Evolutionary conservation across 108 stramenopile genomes (phyloP).

Genomic region (Cylindrotheca fusiformis): DNA sequence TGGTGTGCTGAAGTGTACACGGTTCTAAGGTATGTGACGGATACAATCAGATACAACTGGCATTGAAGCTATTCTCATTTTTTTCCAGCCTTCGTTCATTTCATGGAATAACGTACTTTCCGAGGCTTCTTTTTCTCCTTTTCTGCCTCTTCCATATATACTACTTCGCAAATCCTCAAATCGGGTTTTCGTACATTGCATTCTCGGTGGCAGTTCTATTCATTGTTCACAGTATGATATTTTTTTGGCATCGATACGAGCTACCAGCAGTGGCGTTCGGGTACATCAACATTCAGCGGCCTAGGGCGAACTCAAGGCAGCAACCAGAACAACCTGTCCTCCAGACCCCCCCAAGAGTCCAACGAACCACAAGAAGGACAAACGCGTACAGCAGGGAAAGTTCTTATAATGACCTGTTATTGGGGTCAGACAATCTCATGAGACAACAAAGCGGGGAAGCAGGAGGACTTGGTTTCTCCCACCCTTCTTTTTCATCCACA

Average conservation of each 20-base stretch:
- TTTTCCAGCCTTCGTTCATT: constrained; percentile 48
- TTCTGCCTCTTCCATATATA: constrained; percentile 93
- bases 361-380: background rate
- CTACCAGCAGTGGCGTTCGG: constrained; percentile 76
- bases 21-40: constrained; percentile 72
- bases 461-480: background rate
- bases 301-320: constrained; percentile 5
- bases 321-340: background rate
- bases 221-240: constrained; percentile 83
- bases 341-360: background rate
- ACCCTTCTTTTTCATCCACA: background rate
- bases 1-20: constrained; percentile 93
- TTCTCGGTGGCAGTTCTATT: constrained; percentile 68
- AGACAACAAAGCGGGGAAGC: no score
- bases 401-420: background rate
- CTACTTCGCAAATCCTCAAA: constrained; percentile 87
- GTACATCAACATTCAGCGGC: constrained; percentile 51
- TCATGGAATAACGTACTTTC: constrained; percentile 85
- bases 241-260: constrained; percentile 93
- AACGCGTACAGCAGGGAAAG: background rate
- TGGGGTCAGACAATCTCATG: no score
- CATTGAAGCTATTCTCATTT: constrained; percentile 2
- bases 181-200: constrained; percentile 85
- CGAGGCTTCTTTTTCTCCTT: constrained; percentile 82
- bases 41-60: background rate